Percentiles rank a stretch among this genome's conserved stretches.
Conservation (phyloP, 352 stramenopile species). For the Pythium coloratum region DNA sequence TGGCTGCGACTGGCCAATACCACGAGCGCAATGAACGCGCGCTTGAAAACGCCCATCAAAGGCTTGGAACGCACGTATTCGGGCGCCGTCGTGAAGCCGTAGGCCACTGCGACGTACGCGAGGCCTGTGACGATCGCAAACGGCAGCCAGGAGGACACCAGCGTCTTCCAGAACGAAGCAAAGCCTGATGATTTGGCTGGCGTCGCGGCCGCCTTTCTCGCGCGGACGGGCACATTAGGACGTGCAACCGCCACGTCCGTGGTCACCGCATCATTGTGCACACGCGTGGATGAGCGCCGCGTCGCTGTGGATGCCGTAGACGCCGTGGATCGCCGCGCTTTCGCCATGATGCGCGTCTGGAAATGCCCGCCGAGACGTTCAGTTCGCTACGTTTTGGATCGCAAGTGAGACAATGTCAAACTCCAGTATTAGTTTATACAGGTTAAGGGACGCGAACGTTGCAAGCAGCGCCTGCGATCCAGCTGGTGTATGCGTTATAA, state of each 20-base stretch:
- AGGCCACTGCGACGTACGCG: conserved; percentile 41
- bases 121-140: conserved; percentile 39
- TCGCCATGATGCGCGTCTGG: conserved; percentile 5
- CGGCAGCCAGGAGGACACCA: conserved; percentile 32
- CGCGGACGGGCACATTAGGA: conserved; percentile 9
- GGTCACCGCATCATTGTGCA: not conserved
- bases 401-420: not conserved
- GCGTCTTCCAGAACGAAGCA: conserved; percentile 7
- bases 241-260: conserved; percentile 11
- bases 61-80: conserved; percentile 47
- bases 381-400: not conserved
- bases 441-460: not conserved
- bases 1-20: conserved; percentile 53
- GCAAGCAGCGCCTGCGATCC: not conserved
- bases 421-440: not conserved
- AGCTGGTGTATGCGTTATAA: not conserved
- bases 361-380: not conserved
- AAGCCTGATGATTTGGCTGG: not conserved
- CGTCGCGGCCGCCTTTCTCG: not conserved
- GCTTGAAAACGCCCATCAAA: conserved; percentile 49
- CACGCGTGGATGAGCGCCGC: not conserved
- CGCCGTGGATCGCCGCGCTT: conserved; percentile 1
- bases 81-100: conserved; percentile 56
- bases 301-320: not conserved
- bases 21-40: conserved; percentile 60